A percentile compares a stretch with the other conserved stretches of the same genome.
phyloP scores from a whole-genome alignment of 306 rosid genomes.

The Malus fusca region DNA sequence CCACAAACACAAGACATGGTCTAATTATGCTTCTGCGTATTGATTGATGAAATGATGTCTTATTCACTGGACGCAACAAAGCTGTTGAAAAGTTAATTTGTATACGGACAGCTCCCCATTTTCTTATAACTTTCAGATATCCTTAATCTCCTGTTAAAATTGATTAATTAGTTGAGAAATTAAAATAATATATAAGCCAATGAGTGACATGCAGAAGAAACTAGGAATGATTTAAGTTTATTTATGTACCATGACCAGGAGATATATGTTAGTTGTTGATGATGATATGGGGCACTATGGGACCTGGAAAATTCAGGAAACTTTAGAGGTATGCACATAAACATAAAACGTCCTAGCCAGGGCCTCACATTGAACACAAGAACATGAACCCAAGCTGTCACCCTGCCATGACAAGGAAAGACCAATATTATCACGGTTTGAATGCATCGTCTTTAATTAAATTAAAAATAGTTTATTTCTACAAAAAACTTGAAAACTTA shows the following conservation, averaged over 20 bases:
- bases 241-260: no score
- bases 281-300: neutral
- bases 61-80: constrained; percentile 1
- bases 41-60: neutral
- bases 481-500: neutral
- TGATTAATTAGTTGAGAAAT: neutral
- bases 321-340: neutral
- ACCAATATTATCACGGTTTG: neutral
- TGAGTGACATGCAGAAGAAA: neutral
- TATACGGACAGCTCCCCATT: neutral
- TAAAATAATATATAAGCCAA: neutral
- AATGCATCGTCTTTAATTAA: neutral
- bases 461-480: neutral
- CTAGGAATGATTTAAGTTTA: neutral
- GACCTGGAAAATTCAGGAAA: neutral
- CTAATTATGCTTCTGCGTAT: neutral
- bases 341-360: neutral
- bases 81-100: neutral
- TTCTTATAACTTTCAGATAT: neutral
- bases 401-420: constrained; percentile 7
- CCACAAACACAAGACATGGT: no score
- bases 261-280: no score
- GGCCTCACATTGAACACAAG: neutral
- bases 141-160: neutral
- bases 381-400: constrained; percentile 4